phyloP scores from a whole-genome alignment of 2,329 filamentous ascomycete genomes.

The Xylariaceae sp. region DNA sequence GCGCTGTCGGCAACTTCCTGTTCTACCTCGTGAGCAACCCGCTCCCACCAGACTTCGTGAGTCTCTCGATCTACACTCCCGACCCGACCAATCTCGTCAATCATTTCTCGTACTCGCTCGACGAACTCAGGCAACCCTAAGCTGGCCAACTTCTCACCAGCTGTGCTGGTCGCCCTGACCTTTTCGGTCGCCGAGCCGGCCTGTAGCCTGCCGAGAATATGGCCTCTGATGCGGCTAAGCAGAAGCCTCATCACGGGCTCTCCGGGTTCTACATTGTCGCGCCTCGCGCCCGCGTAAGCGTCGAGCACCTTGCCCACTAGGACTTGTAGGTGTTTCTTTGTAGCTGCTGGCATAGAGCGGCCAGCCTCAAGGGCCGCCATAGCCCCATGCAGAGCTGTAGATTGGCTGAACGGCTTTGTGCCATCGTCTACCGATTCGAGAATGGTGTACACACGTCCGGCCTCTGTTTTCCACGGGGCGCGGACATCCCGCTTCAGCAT shows the following conservation, averaged over 20 bases:
- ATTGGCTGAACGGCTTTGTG: slow-evolving; percentile 40
- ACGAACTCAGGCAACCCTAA: slow-evolving; percentile 71
- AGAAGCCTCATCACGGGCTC: slow-evolving; percentile 61
- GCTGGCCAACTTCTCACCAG: slow-evolving; percentile 62
- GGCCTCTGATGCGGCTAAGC: slow-evolving; percentile 59
- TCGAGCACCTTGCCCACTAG: slow-evolving; percentile 52
- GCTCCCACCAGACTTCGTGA: slow-evolving; percentile 67
- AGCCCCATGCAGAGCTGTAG: slow-evolving; percentile 51
- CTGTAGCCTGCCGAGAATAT: slow-evolving; percentile 59
- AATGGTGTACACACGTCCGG: slow-evolving; percentile 62
- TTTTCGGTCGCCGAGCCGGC: slow-evolving; percentile 65
- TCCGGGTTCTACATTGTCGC: slow-evolving; percentile 37
- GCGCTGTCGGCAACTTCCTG: slow-evolving; percentile 32
- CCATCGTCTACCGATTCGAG: slow-evolving; percentile 50
- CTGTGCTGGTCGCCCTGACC: slow-evolving; percentile 61
- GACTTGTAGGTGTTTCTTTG: slow-evolving; percentile 53
- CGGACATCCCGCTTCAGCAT: slow-evolving; percentile 76
- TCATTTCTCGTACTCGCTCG: slow-evolving; percentile 61
- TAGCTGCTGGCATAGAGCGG: slow-evolving; percentile 59
- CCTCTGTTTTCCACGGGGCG: slow-evolving; percentile 70
- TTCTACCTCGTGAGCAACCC: slow-evolving; percentile 52
- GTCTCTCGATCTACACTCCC: slow-evolving; percentile 62
- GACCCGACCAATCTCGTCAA: slow-evolving; percentile 61
- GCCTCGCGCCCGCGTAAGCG: slow-evolving; percentile 43
- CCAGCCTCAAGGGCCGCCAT: slow-evolving; percentile 59